A percentile compares a stretch with the other conserved stretches of the same genome.
Evolutionary conservation across 2,329 filamentous ascomycete genomes (phyloP).

Genomic region (Fusarium algeriense): DNA sequence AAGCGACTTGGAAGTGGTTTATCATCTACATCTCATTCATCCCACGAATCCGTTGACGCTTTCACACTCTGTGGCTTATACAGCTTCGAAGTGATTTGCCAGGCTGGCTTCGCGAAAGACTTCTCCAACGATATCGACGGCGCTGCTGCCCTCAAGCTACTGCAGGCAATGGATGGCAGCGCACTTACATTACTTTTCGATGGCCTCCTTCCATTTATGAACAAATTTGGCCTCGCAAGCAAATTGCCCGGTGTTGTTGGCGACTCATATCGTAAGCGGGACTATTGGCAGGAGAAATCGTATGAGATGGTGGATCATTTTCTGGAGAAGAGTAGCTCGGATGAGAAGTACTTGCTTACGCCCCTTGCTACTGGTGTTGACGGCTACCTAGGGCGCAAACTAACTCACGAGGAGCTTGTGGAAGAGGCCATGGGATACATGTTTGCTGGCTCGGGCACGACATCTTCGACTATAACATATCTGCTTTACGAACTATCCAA

Average conservation of each 20-base stretch:
- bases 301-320: background rate
- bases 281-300: background rate
- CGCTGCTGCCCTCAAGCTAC: background rate
- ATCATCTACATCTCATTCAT: background rate
- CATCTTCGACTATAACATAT: background rate
- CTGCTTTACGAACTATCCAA: background rate
- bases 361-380: background rate
- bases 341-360: background rate
- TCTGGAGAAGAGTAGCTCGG: background rate
- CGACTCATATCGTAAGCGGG: background rate
- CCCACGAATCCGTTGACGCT: background rate
- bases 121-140: background rate
- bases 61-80: background rate
- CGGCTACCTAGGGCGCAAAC: background rate
- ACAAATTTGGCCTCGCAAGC: background rate
- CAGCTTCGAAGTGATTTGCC: background rate
- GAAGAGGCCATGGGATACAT: background rate
- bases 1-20: rapidly evolving
- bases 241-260: background rate
- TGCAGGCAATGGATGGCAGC: background rate
- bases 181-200: background rate
- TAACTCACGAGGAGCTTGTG: background rate
- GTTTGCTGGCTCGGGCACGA: background rate
- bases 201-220: background rate
- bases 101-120: background rate